phyloP scores from a whole-genome alignment of 805 yeast genomes.

The Barnettozyma sucrosica region DNA sequence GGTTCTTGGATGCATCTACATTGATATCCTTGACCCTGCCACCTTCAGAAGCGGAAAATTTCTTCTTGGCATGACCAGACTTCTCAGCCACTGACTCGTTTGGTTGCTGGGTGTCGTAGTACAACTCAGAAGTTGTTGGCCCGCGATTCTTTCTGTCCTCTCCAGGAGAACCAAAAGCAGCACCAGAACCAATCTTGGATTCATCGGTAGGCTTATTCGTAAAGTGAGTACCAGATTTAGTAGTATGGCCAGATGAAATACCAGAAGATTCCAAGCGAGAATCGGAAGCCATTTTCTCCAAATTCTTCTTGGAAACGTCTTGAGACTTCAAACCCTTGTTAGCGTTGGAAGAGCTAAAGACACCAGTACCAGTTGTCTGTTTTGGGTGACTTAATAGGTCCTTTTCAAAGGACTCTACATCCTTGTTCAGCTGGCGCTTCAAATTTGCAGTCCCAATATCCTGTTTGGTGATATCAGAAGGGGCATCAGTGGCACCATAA shows the following conservation, averaged over 20 bases:
- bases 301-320: background rate
- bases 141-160: background rate
- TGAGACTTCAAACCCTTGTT: background rate
- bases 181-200: background rate
- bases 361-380: background rate
- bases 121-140: background rate
- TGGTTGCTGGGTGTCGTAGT: background rate
- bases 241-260: slow-evolving; percentile 2
- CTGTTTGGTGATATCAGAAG: background rate
- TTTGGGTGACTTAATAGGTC: background rate
- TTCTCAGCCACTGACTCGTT: background rate
- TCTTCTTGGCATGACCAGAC: background rate
- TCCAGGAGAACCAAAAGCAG: background rate
- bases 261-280: slow-evolving; percentile 11
- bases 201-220: background rate
- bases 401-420: background rate
- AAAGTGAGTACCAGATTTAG: background rate
- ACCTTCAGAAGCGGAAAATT: background rate
- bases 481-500: slow-evolving; percentile 2
- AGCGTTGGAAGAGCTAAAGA: background rate
- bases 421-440: background rate
- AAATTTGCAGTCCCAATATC: background rate
- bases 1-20: slow-evolving; percentile 12
- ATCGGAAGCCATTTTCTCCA: slow-evolving; percentile 10
- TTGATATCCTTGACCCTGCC: background rate